Conservation (phyloP, 78 protist genomes). For the Thecamonas trahens region DNA sequence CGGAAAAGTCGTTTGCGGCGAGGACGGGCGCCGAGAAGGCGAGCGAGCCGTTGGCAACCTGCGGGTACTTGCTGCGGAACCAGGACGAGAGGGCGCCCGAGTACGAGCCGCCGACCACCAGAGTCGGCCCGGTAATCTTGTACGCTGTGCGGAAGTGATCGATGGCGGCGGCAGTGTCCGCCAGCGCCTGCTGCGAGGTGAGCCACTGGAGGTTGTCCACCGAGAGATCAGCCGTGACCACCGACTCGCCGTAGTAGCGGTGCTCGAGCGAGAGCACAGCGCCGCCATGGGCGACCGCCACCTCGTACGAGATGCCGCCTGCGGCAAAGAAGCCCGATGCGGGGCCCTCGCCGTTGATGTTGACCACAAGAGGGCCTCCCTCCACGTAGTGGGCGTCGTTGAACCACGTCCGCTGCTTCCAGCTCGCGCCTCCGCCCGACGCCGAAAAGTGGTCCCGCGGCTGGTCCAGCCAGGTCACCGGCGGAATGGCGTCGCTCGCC, state of each 20-base stretch:
- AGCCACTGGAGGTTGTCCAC: constrained; percentile 10
- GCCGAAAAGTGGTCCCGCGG: constrained; percentile 1
- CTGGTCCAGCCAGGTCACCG: no score
- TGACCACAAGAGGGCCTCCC: constrained; percentile 5
- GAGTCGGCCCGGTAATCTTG: no score
- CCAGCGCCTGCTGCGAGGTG: constrained; percentile 29
- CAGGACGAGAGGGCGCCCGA: constrained; percentile 52
- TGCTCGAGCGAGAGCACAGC: constrained; percentile 29
- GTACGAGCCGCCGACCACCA: constrained; percentile 65
- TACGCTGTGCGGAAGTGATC: no score
- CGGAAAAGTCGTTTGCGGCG: constrained; percentile 43
- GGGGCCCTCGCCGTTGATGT: constrained; percentile 2
- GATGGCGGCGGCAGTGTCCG: constrained; percentile 5
- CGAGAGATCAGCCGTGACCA: background rate
- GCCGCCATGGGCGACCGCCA: background rate
- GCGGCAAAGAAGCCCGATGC: background rate
- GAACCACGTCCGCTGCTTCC: background rate
- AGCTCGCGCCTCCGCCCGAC: background rate
- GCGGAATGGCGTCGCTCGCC: no score
- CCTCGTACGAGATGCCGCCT: background rate
- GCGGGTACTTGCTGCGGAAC: constrained; percentile 42
- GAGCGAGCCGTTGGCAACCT: constrained; percentile 20
- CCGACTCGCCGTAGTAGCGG: constrained; percentile 26
- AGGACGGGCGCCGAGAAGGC: constrained; percentile 56
- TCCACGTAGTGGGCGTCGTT: background rate